These are phyloP conservation scores for Pascua guehoae DNA, from an alignment of 1,284 basidiomycete species.

Conservation along the genomic window DNA sequence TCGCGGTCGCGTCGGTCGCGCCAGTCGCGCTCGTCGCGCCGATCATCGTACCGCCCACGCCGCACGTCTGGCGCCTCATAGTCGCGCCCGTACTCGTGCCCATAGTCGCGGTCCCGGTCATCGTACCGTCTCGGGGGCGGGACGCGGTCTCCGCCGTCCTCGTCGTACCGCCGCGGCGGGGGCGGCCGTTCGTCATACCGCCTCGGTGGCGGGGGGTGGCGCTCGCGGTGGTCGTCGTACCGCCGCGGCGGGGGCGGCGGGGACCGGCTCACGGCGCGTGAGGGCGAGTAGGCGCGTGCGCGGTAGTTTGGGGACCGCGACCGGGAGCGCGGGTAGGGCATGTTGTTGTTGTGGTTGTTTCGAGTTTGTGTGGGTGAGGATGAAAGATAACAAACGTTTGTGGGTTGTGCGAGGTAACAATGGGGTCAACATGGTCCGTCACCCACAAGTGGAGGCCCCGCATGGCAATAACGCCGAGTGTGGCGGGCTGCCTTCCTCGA, in stretches of 20 bases:
- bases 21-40: conserved; percentile 1
- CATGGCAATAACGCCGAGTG: too few relatives aligned
- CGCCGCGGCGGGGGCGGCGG: conserved; percentile 9
- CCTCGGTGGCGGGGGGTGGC: conserved; percentile 8
- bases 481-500: too few relatives aligned
- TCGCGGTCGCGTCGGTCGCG: conserved; percentile 1
- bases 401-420: too few relatives aligned
- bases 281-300: conserved; percentile 5
- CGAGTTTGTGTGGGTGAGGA: background rate
- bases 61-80: background rate
- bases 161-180: conserved; percentile 12
- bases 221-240: conserved; percentile 14
- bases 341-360: conserved; percentile 4
- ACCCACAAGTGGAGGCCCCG: too few relatives aligned
- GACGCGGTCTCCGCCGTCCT: conserved; percentile 5
- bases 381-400: too few relatives aligned
- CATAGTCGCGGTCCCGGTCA: background rate
- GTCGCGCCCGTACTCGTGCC: background rate
- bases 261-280: background rate
- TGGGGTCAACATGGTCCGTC: too few relatives aligned
- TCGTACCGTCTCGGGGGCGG: conserved; percentile 6
- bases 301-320: conserved; percentile 19
- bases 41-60: background rate
- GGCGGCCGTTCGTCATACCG: conserved; percentile 12
- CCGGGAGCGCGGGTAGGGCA: conserved; percentile 16